A percentile compares a stretch with the other conserved stretches of the same genome.
phyloP scores from a whole-genome alignment of 768 basidiomycete genomes.

The Mycena sanguinolenta region DNA sequence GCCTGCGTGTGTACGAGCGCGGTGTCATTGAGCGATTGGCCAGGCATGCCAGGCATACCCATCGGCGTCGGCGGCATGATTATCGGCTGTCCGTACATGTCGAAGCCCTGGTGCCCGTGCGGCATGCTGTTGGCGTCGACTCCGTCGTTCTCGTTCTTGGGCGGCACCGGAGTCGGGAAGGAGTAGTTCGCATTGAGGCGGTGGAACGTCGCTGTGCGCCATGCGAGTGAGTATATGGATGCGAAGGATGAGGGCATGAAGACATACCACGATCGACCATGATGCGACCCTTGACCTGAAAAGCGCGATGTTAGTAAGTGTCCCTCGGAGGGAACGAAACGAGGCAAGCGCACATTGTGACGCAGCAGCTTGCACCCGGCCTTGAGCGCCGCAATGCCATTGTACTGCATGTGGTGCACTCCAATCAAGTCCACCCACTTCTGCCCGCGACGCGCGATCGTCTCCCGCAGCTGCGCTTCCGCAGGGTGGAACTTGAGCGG shows the following conservation, averaged over 20 bases:
- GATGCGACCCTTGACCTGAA: slow-evolving; percentile 66
- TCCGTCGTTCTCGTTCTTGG: slow-evolving; percentile 37
- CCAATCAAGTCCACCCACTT: slow-evolving; percentile 69
- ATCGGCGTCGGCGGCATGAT: slow-evolving; percentile 24
- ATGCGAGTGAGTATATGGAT: not conserved
- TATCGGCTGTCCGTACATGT: slow-evolving; percentile 42
- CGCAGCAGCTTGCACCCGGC: slow-evolving; percentile 53
- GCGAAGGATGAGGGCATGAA: not conserved
- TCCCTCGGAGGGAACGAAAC: not conserved
- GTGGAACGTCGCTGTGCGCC: slow-evolving; percentile 59
- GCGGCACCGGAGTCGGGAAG: slow-evolving; percentile 53
- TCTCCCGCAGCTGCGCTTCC: slow-evolving; percentile 55
- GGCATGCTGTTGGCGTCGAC: not conserved
- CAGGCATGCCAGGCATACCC: slow-evolving; percentile 29
- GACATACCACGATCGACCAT: slow-evolving; percentile 69
- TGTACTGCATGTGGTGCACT: slow-evolving; percentile 68
- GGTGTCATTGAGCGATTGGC: slow-evolving; percentile 18
- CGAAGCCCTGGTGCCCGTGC: slow-evolving; percentile 22
- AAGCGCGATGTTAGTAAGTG: slow-evolving; percentile 11
- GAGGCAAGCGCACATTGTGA: slow-evolving; percentile 58
- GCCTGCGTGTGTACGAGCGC: slow-evolving; percentile 40
- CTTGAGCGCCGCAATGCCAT: slow-evolving; percentile 63
- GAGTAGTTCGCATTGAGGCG: slow-evolving; percentile 65
- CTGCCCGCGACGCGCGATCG: slow-evolving; percentile 62
- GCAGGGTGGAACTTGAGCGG: slow-evolving; percentile 66